A percentile compares a stretch with the other conserved stretches of the same genome.
phyloP scores from a whole-genome alignment of 169 alveolate genomes.

The Eimeria nieschulzi region DNA sequence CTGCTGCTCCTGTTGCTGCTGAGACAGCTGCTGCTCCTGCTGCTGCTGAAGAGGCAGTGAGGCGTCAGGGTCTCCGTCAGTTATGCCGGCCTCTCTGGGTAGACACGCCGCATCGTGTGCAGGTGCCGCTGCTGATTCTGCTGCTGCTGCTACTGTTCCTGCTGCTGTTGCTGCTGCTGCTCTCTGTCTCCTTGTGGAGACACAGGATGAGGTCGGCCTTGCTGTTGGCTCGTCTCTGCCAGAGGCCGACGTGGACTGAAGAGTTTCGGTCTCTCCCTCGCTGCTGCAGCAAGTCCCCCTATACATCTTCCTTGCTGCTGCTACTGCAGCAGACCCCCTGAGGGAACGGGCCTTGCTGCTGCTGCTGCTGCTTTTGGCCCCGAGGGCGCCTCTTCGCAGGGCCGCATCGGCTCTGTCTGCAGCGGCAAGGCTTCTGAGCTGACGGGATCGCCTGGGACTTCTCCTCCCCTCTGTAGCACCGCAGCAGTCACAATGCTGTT shows the following conservation, averaged over 20 bases:
- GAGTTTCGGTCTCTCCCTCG: slow-evolving; percentile 29
- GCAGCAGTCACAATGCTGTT: slow-evolving; percentile 50
- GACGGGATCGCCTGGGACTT: slow-evolving; percentile 49
- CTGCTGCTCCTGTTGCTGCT: too few species aligned
- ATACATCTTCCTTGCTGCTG: background rate
- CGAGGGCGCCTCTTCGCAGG: slow-evolving; percentile 1
- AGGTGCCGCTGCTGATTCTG: background rate
- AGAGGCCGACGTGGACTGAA: slow-evolving; percentile 29
- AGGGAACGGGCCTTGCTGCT: slow-evolving; percentile 15
- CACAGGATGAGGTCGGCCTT: background rate
- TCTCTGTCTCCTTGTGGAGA: background rate
- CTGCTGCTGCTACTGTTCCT: background rate
- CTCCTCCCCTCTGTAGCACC: slow-evolving; percentile 23
- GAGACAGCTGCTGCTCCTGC: too few species aligned
- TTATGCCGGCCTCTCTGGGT: too few species aligned
- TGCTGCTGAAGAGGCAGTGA: too few species aligned
- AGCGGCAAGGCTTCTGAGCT: background rate
- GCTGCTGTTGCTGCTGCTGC: background rate
- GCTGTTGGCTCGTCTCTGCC: slow-evolving; percentile 23
- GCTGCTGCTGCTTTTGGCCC: background rate
- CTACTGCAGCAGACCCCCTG: background rate
- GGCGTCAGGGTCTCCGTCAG: too few species aligned
- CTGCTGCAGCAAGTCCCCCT: slow-evolving; percentile 31
- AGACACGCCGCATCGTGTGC: too few species aligned
- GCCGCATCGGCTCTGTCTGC: background rate